Evolutionary conservation across 2,329 filamentous ascomycete genomes (phyloP).

Genomic region (Aspergillus aculeatinus): DNA sequence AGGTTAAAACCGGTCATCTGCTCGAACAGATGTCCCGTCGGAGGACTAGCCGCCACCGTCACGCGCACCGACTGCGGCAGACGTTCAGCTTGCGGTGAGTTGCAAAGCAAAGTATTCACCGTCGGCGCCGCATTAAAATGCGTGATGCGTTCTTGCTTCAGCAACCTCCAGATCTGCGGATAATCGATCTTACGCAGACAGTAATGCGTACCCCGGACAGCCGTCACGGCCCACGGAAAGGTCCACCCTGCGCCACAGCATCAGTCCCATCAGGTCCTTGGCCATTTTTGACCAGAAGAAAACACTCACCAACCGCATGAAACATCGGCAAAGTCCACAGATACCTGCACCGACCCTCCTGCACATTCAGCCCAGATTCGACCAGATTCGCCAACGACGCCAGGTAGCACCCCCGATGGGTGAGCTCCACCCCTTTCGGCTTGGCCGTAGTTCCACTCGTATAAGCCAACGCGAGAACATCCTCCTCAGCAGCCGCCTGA

Average conservation of each 20-base stretch:
- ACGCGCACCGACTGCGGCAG: constrained; percentile 74
- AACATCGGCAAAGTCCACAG: constrained; percentile 93
- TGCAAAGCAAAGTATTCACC: constrained; percentile 90
- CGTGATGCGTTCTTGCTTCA: constrained; percentile 83
- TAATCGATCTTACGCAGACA: constrained; percentile 96
- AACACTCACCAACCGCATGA: constrained; percentile 56
- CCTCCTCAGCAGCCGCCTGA: constrained; percentile 72
- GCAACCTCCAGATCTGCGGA: constrained; percentile 80
- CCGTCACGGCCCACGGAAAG: constrained; percentile 90
- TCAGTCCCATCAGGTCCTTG: not conserved
- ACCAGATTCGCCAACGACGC: constrained; percentile 82
- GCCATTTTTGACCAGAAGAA: not conserved
- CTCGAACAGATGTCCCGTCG: constrained; percentile 85
- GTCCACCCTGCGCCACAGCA: constrained; percentile 60
- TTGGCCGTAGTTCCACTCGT: constrained; percentile 89
- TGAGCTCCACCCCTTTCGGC: constrained; percentile 92
- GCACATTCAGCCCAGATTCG: constrained; percentile 78
- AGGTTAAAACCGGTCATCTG: constrained; percentile 88
- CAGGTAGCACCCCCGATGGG: constrained; percentile 82
- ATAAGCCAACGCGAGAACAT: constrained; percentile 82
- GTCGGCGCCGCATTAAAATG: constrained; percentile 97
- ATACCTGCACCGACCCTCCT: constrained; percentile 71
- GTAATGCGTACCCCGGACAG: constrained; percentile 90
- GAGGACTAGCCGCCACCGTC: constrained; percentile 89
- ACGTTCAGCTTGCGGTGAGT: constrained; percentile 68